Conservation (phyloP, 306 rosid species). For the Purshia tridentata region DNA sequence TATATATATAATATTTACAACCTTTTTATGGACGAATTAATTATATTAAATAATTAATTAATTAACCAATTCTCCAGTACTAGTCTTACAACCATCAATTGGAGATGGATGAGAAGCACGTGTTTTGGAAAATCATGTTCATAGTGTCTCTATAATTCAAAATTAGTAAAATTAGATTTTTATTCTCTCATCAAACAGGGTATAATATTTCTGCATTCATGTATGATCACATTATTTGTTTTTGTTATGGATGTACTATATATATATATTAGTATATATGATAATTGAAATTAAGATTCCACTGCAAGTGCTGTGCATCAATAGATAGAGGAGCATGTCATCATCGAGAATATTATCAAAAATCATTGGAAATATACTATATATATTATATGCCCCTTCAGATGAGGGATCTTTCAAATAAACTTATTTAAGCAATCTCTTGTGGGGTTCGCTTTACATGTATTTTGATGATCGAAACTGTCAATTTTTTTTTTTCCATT, state of each 20-base stretch:
- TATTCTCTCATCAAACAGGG: slow-evolving; percentile 7
- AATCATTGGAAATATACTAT: slow-evolving; percentile 18
- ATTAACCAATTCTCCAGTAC: slow-evolving; percentile 11
- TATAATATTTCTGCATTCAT: slow-evolving; percentile 16
- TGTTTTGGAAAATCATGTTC: slow-evolving; percentile 29
- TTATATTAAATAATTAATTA: neutral
- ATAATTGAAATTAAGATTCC: slow-evolving; percentile 26
- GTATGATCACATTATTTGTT: slow-evolving; percentile 16
- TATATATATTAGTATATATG: neutral
- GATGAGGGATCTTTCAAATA: too few relatives aligned
- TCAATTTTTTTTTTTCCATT: too few relatives aligned
- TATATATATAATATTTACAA: neutral
- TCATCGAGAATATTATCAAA: slow-evolving; percentile 13
- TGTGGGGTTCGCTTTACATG: too few relatives aligned
- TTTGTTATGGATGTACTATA: slow-evolving; percentile 9
- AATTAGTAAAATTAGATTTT: slow-evolving; percentile 23
- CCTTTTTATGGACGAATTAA: neutral
- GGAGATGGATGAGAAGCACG: slow-evolving; percentile 28
- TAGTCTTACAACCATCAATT: slow-evolving; percentile 18
- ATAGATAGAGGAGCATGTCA: slow-evolving; percentile 23
- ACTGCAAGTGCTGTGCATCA: slow-evolving; percentile 25
- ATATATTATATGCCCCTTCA: too few relatives aligned
- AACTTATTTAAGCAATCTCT: too few relatives aligned
- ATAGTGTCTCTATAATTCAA: slow-evolving; percentile 4
- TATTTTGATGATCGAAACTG: too few relatives aligned